phyloP scores from a whole-genome alignment of 768 basidiomycete species.

The Imleria badia region DNA sequence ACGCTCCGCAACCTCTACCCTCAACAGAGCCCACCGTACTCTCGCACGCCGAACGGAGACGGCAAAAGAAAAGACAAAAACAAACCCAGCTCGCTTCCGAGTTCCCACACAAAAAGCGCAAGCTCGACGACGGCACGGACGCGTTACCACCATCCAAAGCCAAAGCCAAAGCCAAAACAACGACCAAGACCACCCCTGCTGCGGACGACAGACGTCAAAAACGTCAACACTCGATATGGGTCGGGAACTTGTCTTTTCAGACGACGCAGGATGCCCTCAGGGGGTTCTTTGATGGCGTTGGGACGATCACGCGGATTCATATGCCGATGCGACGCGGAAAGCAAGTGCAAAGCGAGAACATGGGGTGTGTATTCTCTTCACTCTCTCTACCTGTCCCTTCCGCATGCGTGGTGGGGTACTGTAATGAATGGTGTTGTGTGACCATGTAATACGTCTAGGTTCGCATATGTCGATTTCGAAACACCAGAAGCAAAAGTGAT shows the following conservation, averaged over 20 bases:
- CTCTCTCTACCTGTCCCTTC: background rate
- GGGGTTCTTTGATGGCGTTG: conserved; percentile 66
- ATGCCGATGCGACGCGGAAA: conserved; percentile 77
- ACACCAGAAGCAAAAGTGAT: conserved; percentile 68
- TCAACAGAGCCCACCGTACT: conserved; percentile 43
- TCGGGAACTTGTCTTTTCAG: conserved; percentile 91
- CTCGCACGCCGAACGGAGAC: conserved; percentile 74
- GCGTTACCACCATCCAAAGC: background rate
- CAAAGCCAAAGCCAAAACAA: background rate
- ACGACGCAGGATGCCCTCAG: conserved; percentile 75
- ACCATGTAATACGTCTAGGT: conserved; percentile 47
- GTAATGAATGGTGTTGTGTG: background rate
- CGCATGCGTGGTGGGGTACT: too few species aligned
- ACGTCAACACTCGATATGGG: conserved; percentile 90
- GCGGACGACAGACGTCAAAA: conserved; percentile 35
- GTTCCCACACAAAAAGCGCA: conserved; percentile 44
- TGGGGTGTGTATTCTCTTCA: conserved; percentile 59
- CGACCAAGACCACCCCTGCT: background rate
- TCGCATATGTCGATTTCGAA: conserved; percentile 95
- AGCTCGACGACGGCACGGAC: conserved; percentile 33
- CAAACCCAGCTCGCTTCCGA: conserved; percentile 19
- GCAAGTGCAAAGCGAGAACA: conserved; percentile 62
- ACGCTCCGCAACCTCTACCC: conserved; percentile 4
- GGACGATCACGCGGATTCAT: conserved; percentile 77
- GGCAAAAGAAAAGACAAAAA: conserved; percentile 50